A percentile compares a stretch with the other conserved stretches of the same genome.
Conservation (phyloP, 78 protist genomes). For the Pigoraptor vietnamica region DNA sequence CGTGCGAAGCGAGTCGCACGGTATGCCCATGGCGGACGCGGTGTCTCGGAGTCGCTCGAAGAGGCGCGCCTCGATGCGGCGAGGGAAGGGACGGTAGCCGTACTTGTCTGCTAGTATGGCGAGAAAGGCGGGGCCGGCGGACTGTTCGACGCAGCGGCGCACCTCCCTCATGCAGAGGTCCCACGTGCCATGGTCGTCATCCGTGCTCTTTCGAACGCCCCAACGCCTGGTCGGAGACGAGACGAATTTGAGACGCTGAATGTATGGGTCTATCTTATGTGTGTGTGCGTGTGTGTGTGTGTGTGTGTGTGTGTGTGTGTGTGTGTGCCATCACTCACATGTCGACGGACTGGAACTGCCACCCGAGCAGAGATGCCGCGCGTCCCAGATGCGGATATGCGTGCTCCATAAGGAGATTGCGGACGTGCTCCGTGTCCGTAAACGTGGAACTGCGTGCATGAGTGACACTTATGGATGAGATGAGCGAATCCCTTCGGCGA, state of each 20-base stretch:
- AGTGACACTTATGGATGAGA: background rate
- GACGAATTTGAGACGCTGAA: background rate
- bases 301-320: background rate
- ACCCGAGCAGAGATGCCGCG: background rate
- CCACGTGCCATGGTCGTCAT: background rate
- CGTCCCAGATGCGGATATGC: background rate
- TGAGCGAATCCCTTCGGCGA: background rate
- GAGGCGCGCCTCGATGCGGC: background rate
- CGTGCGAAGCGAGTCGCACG: background rate
- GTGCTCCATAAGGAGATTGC: background rate
- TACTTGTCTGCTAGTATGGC: background rate
- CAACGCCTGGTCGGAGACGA: background rate
- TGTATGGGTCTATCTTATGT: background rate
- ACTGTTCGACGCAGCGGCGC: background rate
- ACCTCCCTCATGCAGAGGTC: background rate
- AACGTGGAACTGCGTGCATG: background rate
- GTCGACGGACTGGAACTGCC: background rate
- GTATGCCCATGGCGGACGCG: background rate
- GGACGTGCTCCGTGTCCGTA: background rate
- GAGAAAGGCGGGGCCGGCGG: background rate
- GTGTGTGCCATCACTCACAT: background rate
- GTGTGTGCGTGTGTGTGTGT: background rate
- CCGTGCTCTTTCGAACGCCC: background rate
- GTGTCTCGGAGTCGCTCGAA: background rate
- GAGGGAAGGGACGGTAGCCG: background rate